Percentiles rank a stretch among this genome's conserved stretches.
phyloP scores from a whole-genome alignment of 225 moss, liverwort and hornwort genomes.

The Physcomitrium patens region DNA sequence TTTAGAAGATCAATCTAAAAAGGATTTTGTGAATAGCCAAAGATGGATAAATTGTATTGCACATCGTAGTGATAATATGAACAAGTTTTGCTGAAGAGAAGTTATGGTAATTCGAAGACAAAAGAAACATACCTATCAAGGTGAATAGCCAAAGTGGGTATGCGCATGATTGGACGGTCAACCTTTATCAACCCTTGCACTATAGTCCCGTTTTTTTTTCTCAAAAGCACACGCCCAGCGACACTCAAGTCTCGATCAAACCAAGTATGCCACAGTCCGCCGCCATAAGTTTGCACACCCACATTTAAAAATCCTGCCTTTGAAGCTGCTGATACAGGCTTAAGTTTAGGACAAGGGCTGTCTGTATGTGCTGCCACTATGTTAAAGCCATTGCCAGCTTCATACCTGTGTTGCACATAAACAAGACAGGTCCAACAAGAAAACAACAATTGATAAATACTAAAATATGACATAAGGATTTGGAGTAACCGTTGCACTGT shows the following conservation, averaged over 20 bases:
- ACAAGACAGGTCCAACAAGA: constrained; percentile 13
- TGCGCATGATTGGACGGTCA: constrained; percentile 80
- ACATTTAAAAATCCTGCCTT: constrained; percentile 84
- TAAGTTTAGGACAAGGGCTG: constrained; percentile 89
- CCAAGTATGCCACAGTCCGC: constrained; percentile 91
- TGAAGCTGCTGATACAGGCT: constrained; percentile 78
- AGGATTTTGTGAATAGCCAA: background rate
- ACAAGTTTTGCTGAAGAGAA: constrained; percentile 7
- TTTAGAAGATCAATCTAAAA: constrained; percentile 16
- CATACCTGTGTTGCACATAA: constrained; percentile 49
- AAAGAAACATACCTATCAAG: constrained; percentile 61
- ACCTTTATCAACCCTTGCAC: constrained; percentile 81
- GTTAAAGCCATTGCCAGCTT: constrained; percentile 80
- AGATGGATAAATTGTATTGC: background rate
- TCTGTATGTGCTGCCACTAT: constrained; percentile 90
- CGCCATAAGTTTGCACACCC: constrained; percentile 83
- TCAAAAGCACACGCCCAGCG: constrained; percentile 80
- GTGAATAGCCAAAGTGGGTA: constrained; percentile 87
- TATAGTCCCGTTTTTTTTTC: constrained; percentile 52
- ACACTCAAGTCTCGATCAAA: constrained; percentile 89
- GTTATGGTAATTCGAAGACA: background rate
- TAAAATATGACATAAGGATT: background rate
- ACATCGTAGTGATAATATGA: constrained; percentile 12
- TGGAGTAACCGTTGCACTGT: background rate
- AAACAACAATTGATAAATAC: constrained; percentile 6